Conservation (phyloP, 331 rosid genomes). For the Arachis monticola region DNA sequence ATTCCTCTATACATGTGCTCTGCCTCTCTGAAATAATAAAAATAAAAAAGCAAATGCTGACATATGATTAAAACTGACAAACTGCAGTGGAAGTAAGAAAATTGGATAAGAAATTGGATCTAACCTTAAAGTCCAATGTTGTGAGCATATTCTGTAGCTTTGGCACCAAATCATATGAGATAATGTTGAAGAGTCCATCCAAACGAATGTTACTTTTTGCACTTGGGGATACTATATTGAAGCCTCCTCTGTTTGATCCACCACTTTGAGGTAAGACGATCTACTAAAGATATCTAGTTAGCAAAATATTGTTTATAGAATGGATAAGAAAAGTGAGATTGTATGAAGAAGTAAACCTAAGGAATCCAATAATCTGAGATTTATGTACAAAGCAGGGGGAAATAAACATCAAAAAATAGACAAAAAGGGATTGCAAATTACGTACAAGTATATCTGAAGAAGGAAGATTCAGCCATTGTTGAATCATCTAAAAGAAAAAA, state of each 20-base stretch:
- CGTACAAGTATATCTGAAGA: conserved; percentile 87
- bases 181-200: conserved; percentile 89
- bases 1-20: conserved; percentile 13
- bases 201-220: conserved; percentile 63
- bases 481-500: conserved; percentile 77
- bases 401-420: conserved; percentile 27
- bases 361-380: conserved; percentile 16
- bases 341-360: conserved; percentile 15
- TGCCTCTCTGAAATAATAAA: neutral
- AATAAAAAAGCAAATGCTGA: conserved; percentile 12
- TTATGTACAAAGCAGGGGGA: conserved; percentile 27
- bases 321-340: conserved; percentile 1
- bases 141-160: conserved; percentile 73
- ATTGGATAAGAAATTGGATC: conserved; percentile 14
- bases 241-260: conserved; percentile 88
- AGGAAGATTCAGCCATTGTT: conserved; percentile 89
- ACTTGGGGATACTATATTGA: conserved; percentile 68
- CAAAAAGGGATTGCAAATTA: conserved; percentile 29
- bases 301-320: conserved; percentile 15
- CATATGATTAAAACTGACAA: conserved; percentile 24
- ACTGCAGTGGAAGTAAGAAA: conserved; percentile 23
- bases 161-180: conserved; percentile 88
- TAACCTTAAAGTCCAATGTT: conserved; percentile 86
- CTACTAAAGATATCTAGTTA: conserved; percentile 47
- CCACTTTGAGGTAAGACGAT: conserved; percentile 84